Percentiles rank a stretch among this genome's conserved stretches.
phyloP scores from a whole-genome alignment of 2,329 filamentous ascomycete species.

The Didymella arachidicola region DNA sequence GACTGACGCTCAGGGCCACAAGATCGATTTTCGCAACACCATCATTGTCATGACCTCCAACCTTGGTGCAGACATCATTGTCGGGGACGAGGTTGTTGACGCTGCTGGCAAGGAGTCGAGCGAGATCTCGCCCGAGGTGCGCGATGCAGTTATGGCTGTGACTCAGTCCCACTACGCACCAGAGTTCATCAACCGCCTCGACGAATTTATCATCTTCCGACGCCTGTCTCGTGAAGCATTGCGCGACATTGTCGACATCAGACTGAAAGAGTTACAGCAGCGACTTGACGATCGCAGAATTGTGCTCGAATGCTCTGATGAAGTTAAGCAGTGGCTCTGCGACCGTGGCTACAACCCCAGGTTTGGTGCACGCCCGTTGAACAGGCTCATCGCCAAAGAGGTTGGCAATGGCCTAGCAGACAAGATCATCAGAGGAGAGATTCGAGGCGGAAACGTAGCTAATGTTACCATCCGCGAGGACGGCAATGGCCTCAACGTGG shows the following conservation, averaged over 20 bases:
- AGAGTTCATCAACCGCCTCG: slow-evolving; percentile 95
- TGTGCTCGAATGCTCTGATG: slow-evolving; percentile 71
- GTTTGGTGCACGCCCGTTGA: slow-evolving; percentile 89
- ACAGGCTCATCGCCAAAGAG: slow-evolving; percentile 87
- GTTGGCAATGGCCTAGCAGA: slow-evolving; percentile 90
- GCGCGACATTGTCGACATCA: slow-evolving; percentile 92
- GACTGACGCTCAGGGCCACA: slow-evolving; percentile 94
- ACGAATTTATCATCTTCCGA: slow-evolving; percentile 97
- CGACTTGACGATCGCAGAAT: slow-evolving; percentile 88
- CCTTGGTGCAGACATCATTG: slow-evolving; percentile 88
- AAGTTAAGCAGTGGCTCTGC: slow-evolving; percentile 85
- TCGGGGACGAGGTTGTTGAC: slow-evolving; percentile 73
- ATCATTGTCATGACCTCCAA: slow-evolving; percentile 97
- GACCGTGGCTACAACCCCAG: slow-evolving; percentile 89
- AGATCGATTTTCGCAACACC: slow-evolving; percentile 95
- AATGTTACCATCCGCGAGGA: slow-evolving; percentile 71
- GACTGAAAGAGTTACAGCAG: slow-evolving; percentile 81
- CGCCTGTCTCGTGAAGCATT: slow-evolving; percentile 79
- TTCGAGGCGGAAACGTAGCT: slow-evolving; percentile 78
- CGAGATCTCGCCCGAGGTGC: slow-evolving; percentile 75
- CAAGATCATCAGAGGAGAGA: slow-evolving; percentile 85
- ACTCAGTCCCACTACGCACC: slow-evolving; percentile 79
- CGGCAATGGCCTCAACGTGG: slow-evolving; percentile 37
- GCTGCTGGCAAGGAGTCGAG: slow-evolving; percentile 63
- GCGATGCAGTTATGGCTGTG: slow-evolving; percentile 85